A percentile compares a stretch with the other conserved stretches of the same genome.
These are phyloP conservation scores for Epichloe scottii DNA, from an alignment of 2,329 filamentous ascomycete species.

Conservation along the genomic window DNA sequence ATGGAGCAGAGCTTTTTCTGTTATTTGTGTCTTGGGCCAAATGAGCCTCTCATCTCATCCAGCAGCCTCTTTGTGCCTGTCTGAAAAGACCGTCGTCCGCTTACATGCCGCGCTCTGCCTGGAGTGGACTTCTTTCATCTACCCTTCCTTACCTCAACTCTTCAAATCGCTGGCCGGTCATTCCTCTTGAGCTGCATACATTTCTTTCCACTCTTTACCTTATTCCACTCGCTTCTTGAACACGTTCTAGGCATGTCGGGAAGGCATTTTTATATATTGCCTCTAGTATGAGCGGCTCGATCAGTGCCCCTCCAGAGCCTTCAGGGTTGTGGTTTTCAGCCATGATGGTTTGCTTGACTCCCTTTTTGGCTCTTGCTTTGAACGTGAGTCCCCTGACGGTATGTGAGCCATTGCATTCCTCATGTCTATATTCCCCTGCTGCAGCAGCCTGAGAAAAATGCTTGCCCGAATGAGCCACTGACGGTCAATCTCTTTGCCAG, in stretches of 20 bases:
- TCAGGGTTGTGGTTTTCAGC: constrained; percentile 35
- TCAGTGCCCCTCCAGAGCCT: constrained; percentile 28
- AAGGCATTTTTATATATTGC: constrained; percentile 1
- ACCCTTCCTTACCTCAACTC: not conserved
- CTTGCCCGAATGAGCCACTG: not conserved
- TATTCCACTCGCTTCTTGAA: not conserved
- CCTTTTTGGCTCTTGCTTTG: constrained; percentile 24
- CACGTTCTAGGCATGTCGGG: constrained; percentile 6
- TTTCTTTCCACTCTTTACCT: not conserved
- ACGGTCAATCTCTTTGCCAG: constrained; percentile 8
- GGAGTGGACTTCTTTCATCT: constrained; percentile 4
- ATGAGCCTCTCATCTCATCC: constrained; percentile 7
- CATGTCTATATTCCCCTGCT: not conserved
- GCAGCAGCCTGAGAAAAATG: not conserved
- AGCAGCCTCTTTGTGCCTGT: constrained; percentile 4
- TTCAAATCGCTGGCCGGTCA: constrained; percentile 11
- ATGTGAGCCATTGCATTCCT: constrained; percentile 15
- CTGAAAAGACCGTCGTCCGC: not conserved
- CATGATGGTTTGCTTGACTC: constrained; percentile 32
- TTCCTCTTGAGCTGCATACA: constrained; percentile 7
- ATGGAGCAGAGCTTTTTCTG: constrained; percentile 5
- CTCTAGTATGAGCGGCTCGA: constrained; percentile 28
- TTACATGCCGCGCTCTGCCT: constrained; percentile 3
- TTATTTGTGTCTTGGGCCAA: constrained; percentile 7
- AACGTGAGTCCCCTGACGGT: constrained; percentile 27